Conservation (phyloP, 164 flowering plant species). For the Stephania cephalantha region DNA sequence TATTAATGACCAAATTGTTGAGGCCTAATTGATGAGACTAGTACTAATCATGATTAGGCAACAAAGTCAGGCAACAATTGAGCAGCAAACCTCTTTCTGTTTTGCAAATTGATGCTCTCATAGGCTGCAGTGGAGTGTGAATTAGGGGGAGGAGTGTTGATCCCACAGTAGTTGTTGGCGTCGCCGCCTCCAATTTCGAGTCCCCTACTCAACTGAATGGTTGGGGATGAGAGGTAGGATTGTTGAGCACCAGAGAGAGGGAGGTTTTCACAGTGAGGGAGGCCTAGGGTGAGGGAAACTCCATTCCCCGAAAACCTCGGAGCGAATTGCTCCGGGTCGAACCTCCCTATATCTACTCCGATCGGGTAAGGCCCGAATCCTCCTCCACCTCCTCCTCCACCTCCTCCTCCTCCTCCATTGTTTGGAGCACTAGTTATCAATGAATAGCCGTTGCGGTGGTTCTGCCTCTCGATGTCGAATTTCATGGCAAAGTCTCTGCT, state of each 20-base stretch:
- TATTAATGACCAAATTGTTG: background rate
- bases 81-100: constrained; percentile 70
- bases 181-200: constrained; percentile 40
- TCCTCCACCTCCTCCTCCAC: constrained; percentile 27
- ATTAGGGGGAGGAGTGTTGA: constrained; percentile 38
- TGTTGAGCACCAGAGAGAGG: constrained; percentile 59
- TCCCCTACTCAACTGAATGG: constrained; percentile 58
- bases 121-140: constrained; percentile 41
- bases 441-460: constrained; percentile 47
- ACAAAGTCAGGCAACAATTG: constrained; percentile 77
- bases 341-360: constrained; percentile 56
- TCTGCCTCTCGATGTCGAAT: constrained; percentile 48
- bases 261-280: constrained; percentile 68
- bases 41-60: constrained; percentile 30
- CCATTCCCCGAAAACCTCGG: constrained; percentile 65
- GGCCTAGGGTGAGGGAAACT: constrained; percentile 85
- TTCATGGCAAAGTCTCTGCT: constrained; percentile 38
- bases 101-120: constrained; percentile 51
- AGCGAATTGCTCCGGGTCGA: constrained; percentile 52
- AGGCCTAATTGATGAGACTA: background rate
- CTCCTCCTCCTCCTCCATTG: constrained; percentile 48
- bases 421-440: constrained; percentile 42
- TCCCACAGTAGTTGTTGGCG: constrained; percentile 41
- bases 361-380: constrained; percentile 66
- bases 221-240: constrained; percentile 51